Base-by-base conservation (phyloP, 768 basidiomycete species). In the Boletus pseudo-olivaceus region DNA sequence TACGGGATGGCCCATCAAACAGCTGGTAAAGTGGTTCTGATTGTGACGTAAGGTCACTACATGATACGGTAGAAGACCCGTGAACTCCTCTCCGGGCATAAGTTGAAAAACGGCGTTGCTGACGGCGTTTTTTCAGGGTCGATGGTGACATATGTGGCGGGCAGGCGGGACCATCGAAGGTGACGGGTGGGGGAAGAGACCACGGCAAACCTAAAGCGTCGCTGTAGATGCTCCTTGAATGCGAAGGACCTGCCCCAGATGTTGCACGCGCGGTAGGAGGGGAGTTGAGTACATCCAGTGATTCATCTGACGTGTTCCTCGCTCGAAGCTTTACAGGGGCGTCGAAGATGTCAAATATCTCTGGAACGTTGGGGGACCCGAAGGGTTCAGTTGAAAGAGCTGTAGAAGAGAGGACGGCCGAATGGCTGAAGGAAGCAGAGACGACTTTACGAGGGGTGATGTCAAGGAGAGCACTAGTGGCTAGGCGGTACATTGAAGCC, bases 291-390 rank as follows among this genome's bases (percentile, higher is more conserved):
- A 56, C 30, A 8, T 57, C 37, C 8, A 61, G 53, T 44, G 60
- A 37, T 50, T 62, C 41, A 48, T 69, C 45, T 61, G 69, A 53
- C 49, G 61, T 55, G 54, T 61, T 67, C 30, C 69, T 73, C 55
- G 74, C 75, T 19, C 73, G 69, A 20, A 78, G 72, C 30, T 66
- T 67, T 33, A 67, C 65, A 1, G 79, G 77, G 23, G 73, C 79
- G 54, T 82, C 80, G 60, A 80, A 80, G 54, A 82, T 79, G 62
- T 82, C 80, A 56, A 77, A 74, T 45, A 79, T 77, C 40, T 68
- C 70, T 11, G 67, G 66, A 19, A 67, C 51, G 15, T 58, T 61
- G 23, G 67, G 49, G 38, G 35, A 37, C 15, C 39, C 54, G 11
- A 46, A 47, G 14, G 44, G 30, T 27, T 43, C 43, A 7, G 43